phyloP scores from a whole-genome alignment of 1,284 basidiomycete genomes.

The Xerocomus amazonicus region DNA sequence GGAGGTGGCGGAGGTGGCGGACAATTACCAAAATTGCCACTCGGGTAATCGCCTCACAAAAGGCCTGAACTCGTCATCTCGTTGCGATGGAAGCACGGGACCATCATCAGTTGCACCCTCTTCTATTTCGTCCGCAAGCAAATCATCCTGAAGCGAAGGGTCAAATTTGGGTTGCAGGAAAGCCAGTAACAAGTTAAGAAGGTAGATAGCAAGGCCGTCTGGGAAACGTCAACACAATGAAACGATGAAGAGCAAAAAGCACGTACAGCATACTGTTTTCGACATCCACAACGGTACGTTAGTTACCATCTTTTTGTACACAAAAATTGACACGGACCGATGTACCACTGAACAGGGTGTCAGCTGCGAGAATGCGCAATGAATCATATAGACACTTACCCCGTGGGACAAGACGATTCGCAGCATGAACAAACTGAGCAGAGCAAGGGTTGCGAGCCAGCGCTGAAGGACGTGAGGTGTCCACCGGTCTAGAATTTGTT shows the following conservation, averaged over 20 bases:
- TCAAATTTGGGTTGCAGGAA: constrained; percentile 95
- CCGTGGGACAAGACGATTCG: constrained; percentile 89
- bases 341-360: constrained; percentile 75
- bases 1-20: background rate
- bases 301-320: constrained; percentile 1
- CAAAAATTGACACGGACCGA: constrained; percentile 49
- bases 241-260: background rate
- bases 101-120: constrained; percentile 67
- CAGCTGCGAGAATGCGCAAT: constrained; percentile 7
- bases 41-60: constrained; percentile 95
- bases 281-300: background rate
- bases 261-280: constrained; percentile 64
- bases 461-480: constrained; percentile 88
- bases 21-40: constrained; percentile 87
- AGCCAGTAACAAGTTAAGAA: constrained; percentile 85
- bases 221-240: constrained; percentile 5
- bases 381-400: constrained; percentile 49
- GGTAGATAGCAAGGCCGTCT: constrained; percentile 91
- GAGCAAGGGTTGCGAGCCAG: constrained; percentile 78
- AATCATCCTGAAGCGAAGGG: constrained; percentile 89
- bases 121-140: constrained; percentile 92
- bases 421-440: constrained; percentile 79
- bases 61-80: constrained; percentile 91
- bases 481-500: constrained; percentile 83
- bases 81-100: constrained; percentile 52